A percentile compares a stretch with the other conserved stretches of the same genome.
These are phyloP conservation scores for Solanum hybrid DNA, from an alignment of 305 asterid genomes.

Conservation along the genomic window DNA sequence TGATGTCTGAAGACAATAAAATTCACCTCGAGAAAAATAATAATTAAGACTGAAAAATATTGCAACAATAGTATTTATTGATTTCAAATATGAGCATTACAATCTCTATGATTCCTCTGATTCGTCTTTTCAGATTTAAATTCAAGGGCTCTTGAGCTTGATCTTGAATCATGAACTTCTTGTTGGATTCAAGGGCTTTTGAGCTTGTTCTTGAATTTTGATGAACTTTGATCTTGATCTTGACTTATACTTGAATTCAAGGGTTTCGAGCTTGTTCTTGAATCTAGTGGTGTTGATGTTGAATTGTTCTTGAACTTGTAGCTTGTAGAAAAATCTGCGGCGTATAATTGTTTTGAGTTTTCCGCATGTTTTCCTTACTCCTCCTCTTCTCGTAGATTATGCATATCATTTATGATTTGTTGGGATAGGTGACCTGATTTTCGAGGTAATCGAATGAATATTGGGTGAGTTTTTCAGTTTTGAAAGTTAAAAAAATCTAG, in stretches of 20 bases:
- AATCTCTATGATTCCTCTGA: background rate
- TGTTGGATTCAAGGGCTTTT: background rate
- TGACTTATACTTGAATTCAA: background rate
- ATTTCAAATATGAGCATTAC: background rate
- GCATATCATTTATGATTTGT: background rate
- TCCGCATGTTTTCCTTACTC: background rate
- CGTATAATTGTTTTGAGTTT: background rate
- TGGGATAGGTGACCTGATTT: background rate
- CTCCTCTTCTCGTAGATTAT: background rate
- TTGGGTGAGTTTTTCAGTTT: background rate
- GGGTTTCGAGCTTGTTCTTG: background rate
- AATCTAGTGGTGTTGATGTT: too few relatives aligned
- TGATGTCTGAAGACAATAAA: background rate
- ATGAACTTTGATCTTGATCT: background rate
- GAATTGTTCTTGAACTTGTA: too few relatives aligned
- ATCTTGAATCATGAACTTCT: background rate
- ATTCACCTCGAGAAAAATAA: too few relatives aligned
- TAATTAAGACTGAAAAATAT: background rate
- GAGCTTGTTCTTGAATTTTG: background rate
- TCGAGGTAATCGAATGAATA: background rate
- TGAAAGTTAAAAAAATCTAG: background rate
- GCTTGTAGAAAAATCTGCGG: background rate
- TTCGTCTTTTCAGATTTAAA: too few relatives aligned
- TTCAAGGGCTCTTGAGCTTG: background rate
- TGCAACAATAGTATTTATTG: too few relatives aligned